Evolutionary conservation across 805 yeast species (phyloP).

Genomic region (Wickerhamiella sergipiensis): DNA sequence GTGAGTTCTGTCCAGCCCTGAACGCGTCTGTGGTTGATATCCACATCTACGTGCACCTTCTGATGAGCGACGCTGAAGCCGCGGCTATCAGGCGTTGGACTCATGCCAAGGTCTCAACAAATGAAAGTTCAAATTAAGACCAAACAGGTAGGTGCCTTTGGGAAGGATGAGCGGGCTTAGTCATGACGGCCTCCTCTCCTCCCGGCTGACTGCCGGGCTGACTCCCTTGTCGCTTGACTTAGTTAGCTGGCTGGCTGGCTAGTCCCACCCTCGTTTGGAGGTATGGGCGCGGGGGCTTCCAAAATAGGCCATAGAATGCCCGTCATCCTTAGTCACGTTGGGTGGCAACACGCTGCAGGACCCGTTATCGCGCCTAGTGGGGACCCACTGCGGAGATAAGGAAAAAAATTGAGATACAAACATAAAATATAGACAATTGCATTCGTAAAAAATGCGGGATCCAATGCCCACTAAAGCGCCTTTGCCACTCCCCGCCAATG

Average conservation of each 20-base stretch:
- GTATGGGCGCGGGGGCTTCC: not conserved
- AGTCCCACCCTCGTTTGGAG: not conserved
- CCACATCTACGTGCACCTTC: slow-evolving; percentile 66
- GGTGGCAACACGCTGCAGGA: not conserved
- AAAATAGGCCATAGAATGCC: not conserved
- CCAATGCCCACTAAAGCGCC: not conserved
- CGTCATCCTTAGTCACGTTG: not conserved
- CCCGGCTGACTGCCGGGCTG: not conserved
- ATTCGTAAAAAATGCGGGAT: not conserved
- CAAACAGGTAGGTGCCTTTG: not conserved
- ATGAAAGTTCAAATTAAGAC: not conserved
- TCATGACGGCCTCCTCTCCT: not conserved
- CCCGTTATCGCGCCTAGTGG: not conserved
- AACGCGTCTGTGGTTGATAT: slow-evolving; percentile 44
- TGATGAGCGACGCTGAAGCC: slow-evolving; percentile 71
- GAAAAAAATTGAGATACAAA: no score
- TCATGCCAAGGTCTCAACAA: not conserved
- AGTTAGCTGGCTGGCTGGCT: not conserved
- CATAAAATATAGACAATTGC: not conserved
- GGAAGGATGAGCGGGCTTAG: not conserved
- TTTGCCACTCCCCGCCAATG: not conserved
- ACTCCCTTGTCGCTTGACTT: no score
- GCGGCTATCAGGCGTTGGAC: slow-evolving; percentile 5
- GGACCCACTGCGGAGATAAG: no score
- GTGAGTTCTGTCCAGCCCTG: slow-evolving; percentile 74